Evolutionary conservation across 306 rosid genomes (phyloP).

Genomic region (Acmispon strigosus): DNA sequence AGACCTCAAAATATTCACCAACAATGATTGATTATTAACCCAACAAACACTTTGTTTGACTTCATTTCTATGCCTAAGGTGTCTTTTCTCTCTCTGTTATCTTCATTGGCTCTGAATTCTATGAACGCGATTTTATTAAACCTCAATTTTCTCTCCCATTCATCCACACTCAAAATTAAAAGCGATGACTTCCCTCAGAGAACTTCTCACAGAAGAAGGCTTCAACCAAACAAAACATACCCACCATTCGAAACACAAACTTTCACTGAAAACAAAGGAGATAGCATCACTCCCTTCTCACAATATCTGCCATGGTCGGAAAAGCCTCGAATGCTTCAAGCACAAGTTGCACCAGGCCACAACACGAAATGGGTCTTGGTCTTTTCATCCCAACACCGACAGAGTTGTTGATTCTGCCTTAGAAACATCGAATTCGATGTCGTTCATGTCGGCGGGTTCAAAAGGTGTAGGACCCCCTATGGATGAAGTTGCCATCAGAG

Average conservation of each 20-base stretch:
- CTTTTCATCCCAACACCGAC: conserved; percentile 30
- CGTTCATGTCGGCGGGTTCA: conserved; percentile 29
- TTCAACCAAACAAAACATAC: conserved; percentile 10
- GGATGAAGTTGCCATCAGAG: conserved; percentile 55
- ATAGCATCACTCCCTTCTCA: conserved; percentile 28
- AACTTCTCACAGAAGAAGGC: conserved; percentile 62
- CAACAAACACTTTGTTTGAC: conserved; percentile 21
- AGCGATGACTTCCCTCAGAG: conserved; percentile 54
- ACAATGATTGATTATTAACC: conserved; percentile 14
- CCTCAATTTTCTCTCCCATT: conserved; percentile 22
- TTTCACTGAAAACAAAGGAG: conserved; percentile 13
- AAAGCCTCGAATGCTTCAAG: conserved; percentile 21
- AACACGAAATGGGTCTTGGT: conserved; percentile 25
- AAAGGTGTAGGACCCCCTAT: conserved; percentile 41
- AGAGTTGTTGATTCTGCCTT: conserved; percentile 34
- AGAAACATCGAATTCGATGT: conserved; percentile 29
- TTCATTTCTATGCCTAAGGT: neutral
- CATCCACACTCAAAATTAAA: neutral
- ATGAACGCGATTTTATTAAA: conserved; percentile 33
- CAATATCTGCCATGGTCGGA: conserved; percentile 36
- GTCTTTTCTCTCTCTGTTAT: conserved; percentile 17
- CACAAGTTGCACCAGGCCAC: conserved; percentile 7
- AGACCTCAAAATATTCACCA: conserved; percentile 20
- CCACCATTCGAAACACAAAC: conserved; percentile 8
- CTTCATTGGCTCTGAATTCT: conserved; percentile 21